Conservation (phyloP, 306 rosid species). For the Cucumis cinereus region DNA sequence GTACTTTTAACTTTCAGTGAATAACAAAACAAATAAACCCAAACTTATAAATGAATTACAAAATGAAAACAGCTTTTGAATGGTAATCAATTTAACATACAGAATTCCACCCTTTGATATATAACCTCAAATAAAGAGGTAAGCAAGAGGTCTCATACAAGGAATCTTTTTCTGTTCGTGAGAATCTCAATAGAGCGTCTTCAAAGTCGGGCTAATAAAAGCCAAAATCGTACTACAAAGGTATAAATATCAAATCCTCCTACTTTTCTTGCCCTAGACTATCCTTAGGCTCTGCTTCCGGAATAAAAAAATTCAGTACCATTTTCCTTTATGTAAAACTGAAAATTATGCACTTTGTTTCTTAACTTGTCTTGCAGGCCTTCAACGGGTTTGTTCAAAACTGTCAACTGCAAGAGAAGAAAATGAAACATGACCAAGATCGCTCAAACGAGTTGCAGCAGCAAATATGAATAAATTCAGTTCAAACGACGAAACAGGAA, state of each 20-base stretch:
- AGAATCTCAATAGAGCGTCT: background rate
- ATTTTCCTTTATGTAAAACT: conserved; percentile 70
- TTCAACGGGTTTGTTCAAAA: conserved; percentile 33
- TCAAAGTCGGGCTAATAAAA: background rate
- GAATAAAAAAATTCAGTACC: conserved; percentile 64
- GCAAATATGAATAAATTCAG: background rate
- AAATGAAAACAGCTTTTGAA: too few species aligned
- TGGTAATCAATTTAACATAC: too few species aligned
- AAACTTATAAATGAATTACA: background rate
- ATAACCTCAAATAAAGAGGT: background rate
- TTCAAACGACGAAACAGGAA: background rate
- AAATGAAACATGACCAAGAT: background rate
- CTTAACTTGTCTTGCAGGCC: conserved; percentile 30
- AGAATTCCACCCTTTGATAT: too few species aligned
- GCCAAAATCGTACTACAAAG: background rate
- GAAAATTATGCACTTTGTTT: conserved; percentile 38
- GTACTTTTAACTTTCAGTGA: background rate
- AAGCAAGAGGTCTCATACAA: background rate
- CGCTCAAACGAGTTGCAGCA: background rate
- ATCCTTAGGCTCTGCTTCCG: conserved; percentile 49
- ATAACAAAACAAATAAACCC: background rate
- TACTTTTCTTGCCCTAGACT: background rate
- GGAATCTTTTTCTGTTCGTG: background rate
- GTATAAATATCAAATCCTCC: background rate
- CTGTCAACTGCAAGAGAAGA: conserved; percentile 33